A percentile compares a stretch with the other conserved stretches of the same genome.
These are phyloP conservation scores for Trametes cingulata DNA, from an alignment of 768 basidiomycete species.

Conservation along the genomic window DNA sequence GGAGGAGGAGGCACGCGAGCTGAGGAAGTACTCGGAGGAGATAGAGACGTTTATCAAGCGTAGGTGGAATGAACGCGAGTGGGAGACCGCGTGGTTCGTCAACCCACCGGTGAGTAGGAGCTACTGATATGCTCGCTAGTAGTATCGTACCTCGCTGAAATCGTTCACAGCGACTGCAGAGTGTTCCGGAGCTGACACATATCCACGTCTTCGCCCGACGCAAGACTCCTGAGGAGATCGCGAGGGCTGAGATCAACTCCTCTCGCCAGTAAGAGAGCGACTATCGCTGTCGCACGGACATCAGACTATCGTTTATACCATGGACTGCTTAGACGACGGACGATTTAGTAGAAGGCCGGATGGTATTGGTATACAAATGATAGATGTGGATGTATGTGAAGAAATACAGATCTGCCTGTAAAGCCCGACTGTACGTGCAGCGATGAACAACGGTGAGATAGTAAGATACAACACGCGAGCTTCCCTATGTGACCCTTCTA, in stretches of 20 bases:
- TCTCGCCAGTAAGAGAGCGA: not conserved
- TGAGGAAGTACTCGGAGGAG: constrained; percentile 54
- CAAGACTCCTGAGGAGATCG: constrained; percentile 38
- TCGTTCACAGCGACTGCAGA: constrained; percentile 69
- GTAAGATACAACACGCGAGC: constrained; percentile 15
- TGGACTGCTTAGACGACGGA: not conserved
- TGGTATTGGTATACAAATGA: constrained; percentile 18
- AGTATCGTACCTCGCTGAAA: not conserved
- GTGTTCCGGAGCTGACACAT: constrained; percentile 78
- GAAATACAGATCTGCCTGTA: constrained; percentile 1
- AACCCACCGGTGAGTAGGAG: constrained; percentile 78
- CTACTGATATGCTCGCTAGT: not conserved
- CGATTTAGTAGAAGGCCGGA: not conserved
- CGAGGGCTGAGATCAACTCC: not conserved
- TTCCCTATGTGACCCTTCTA: constrained; percentile 9
- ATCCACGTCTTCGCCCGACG: constrained; percentile 82
- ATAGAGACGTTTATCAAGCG: constrained; percentile 63
- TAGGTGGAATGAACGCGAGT: constrained; percentile 69
- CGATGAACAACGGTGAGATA: constrained; percentile 1
- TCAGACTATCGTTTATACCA: not conserved
- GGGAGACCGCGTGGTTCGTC: constrained; percentile 93
- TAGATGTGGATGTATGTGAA: constrained; percentile 8
- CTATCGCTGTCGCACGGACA: not conserved
- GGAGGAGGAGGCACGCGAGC: constrained; percentile 51
- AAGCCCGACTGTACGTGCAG: not conserved